Base-by-base conservation (phyloP, 2,329 filamentous ascomycete genomes). In the Cucurbitaria berberidis region DNA sequence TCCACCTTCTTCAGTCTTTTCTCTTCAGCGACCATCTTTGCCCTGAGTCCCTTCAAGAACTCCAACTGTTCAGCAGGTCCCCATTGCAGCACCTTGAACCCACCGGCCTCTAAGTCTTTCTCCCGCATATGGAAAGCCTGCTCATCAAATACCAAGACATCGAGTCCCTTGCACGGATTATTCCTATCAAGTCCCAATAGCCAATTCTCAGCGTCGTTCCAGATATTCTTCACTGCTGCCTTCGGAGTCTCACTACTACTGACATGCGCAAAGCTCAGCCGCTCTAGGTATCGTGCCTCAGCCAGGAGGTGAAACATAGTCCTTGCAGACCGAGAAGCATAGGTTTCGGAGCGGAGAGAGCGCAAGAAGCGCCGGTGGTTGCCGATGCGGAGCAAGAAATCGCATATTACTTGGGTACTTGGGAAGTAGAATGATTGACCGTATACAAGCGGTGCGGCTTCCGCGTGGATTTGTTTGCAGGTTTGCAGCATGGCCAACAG, bases 141-240 rank as follows among this genome's bases (percentile, higher is more conserved):
- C 8, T 48, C 38, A 34, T 51, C 49, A 30, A 62, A 62, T 4
- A 13, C 19, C 27, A 62, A 38, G n/a, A 59, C 36, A 5, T 48
- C 41, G 3, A 62, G 21, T 11, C 48, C 53, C 34, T 54, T 51
- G 19, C 18, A 27, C 16, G 53, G 51, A 29, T 60, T 43, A 11
- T n/a, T 35, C 16, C 38, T 44, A 24, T 52, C 53, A 11, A 57
- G 5, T 13, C 6, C 19, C 4, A 40, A 15, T 6, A 60, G 41
- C 56, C 53, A 62, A 15, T 6, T 16, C 16, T 42, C 19, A 19
- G 67, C 66, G 29, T 76, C 73, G 32, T 61, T 60, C 63, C 64
- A 69, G 61, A 77, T 71, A 7, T 53, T 40, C 51, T 70, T 72
- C 32, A 72, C 71, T 1, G 72, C 68, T 45, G 72, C 76, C 21